phyloP scores from a whole-genome alignment of 257 asterid genomes.

The Gentiana straminea region DNA sequence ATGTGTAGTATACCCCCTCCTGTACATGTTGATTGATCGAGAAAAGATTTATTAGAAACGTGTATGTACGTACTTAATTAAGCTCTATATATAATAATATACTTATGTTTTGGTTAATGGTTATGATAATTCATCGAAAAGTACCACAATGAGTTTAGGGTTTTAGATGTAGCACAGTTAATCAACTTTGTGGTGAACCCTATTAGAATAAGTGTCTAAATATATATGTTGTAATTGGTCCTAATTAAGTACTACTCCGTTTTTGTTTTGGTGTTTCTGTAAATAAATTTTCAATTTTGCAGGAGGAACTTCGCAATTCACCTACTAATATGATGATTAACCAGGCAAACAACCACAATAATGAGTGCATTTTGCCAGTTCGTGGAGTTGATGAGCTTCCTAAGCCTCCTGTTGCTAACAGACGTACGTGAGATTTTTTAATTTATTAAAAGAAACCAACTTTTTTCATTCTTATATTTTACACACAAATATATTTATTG shows the following conservation, averaged over 20 bases:
- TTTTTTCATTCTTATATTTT: too few relatives aligned
- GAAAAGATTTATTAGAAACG: too few relatives aligned
- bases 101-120: too few relatives aligned
- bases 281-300: neutral
- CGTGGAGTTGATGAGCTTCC: conserved; percentile 91
- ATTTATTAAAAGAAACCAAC: too few relatives aligned
- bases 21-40: too few relatives aligned
- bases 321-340: conserved; percentile 63
- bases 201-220: neutral
- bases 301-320: conserved; percentile 83
- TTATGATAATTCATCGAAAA: too few relatives aligned
- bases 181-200: neutral
- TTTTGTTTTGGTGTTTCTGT: too few relatives aligned
- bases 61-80: too few relatives aligned
- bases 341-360: conserved; percentile 40
- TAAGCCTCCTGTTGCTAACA: conserved; percentile 78
- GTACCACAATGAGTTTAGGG: conserved; percentile 8
- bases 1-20: too few relatives aligned
- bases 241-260: neutral
- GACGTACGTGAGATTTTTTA: conserved; percentile 77
- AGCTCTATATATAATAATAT: too few relatives aligned
- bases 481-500: too few relatives aligned
- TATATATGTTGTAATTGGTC: neutral
- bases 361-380: conserved; percentile 52
- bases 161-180: conserved; percentile 1